Evolutionary conservation across 2,329 filamentous ascomycete species (phyloP).

Genomic region (Pyricularia sp.): DNA sequence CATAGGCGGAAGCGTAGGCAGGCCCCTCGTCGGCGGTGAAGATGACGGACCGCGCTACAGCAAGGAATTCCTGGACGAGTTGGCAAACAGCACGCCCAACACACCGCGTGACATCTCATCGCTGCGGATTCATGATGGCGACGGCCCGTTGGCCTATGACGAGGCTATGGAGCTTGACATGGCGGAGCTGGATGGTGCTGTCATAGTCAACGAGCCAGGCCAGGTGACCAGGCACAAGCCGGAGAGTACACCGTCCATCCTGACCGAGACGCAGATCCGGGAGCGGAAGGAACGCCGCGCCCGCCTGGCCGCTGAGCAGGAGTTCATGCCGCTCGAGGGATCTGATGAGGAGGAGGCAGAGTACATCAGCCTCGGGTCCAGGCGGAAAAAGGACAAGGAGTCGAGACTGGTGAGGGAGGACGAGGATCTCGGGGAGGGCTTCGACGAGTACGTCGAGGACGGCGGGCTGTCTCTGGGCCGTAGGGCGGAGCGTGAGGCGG

Average conservation of each 20-base stretch:
- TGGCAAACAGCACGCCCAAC: slow-evolving; percentile 77
- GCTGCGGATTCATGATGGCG: slow-evolving; percentile 28
- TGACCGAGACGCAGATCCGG: slow-evolving; percentile 74
- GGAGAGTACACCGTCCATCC: slow-evolving; percentile 36
- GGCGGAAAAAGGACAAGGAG: slow-evolving; percentile 52
- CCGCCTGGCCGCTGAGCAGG: slow-evolving; percentile 62
- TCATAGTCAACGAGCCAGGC: slow-evolving; percentile 45
- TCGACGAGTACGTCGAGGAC: slow-evolving; percentile 85
- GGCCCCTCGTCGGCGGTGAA: slow-evolving; percentile 44
- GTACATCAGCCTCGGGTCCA: slow-evolving; percentile 24
- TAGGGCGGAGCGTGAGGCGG: slow-evolving; percentile 66
- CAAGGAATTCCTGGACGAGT: slow-evolving; percentile 75
- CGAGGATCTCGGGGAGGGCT: slow-evolving; percentile 87
- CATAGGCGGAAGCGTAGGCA: slow-evolving; percentile 17
- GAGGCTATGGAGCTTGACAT: slow-evolving; percentile 47
- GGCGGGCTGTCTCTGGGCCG: slow-evolving; percentile 69
- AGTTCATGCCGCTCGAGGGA: slow-evolving; percentile 56
- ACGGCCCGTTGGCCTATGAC: slow-evolving; percentile 23
- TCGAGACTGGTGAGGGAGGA: slow-evolving; percentile 75
- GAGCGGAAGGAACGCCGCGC: slow-evolving; percentile 86
- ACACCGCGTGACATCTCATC: slow-evolving; percentile 58
- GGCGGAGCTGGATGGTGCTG: slow-evolving; percentile 52
- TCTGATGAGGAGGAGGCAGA: slow-evolving; percentile 33
- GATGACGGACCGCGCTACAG: slow-evolving; percentile 72
- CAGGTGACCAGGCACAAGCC: slow-evolving; percentile 12